Evolutionary conservation across 495 filamentous ascomycete genomes (phyloP).

Genomic region (Rhypophila decipiens): DNA sequence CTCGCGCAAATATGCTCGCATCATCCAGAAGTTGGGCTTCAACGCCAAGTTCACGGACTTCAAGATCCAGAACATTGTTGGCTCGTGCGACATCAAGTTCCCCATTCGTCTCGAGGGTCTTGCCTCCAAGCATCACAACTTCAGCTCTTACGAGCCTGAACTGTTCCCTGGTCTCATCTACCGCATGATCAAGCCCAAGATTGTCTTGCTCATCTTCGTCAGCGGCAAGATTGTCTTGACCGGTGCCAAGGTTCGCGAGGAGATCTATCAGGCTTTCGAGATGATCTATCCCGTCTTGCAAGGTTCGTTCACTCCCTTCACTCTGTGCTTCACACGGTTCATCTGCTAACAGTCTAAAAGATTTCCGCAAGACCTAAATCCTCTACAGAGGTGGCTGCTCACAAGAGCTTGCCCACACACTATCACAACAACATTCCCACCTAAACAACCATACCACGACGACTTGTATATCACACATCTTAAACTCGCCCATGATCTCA

Average conservation of each 20-base stretch:
- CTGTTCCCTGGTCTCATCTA: slow-evolving; percentile 99
- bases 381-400: slow-evolving; percentile 7
- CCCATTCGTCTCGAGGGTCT: slow-evolving; percentile 95
- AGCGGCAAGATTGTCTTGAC: slow-evolving; percentile 98
- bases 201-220: slow-evolving; percentile 97
- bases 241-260: slow-evolving; percentile 95
- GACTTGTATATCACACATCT: too few relatives aligned
- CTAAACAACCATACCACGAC: background rate
- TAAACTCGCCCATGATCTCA: slow-evolving; percentile 46
- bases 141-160: slow-evolving; percentile 98
- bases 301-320: slow-evolving; percentile 47
- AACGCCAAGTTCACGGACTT: slow-evolving; percentile 99
- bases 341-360: slow-evolving; percentile 17
- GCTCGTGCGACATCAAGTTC: slow-evolving; percentile 98
- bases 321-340: background rate
- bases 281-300: slow-evolving; percentile 98
- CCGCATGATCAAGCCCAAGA: slow-evolving; percentile 99
- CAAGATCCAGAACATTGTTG: slow-evolving; percentile 99
- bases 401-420: slow-evolving; percentile 1
- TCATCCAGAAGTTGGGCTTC: slow-evolving; percentile 99
- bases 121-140: slow-evolving; percentile 94
- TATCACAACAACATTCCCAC: background rate
- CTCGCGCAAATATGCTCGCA: slow-evolving; percentile 95
- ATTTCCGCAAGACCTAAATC: slow-evolving; percentile 46
- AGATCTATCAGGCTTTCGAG: slow-evolving; percentile 98